Evolutionary conservation across 1,139 yeast genomes (phyloP).

Genomic region (Candida sp.): DNA sequence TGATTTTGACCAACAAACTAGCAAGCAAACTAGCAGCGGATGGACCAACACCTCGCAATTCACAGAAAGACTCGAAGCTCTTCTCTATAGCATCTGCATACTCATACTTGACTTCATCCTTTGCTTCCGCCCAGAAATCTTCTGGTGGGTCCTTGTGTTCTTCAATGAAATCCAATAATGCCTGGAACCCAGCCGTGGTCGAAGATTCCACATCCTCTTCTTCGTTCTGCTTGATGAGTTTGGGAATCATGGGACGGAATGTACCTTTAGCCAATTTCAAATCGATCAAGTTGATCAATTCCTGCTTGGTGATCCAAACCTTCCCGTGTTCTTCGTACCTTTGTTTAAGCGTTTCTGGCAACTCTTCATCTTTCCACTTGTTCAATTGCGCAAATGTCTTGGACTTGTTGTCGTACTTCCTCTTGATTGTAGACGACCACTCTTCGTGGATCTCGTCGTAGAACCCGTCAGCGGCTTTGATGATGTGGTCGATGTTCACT

Average conservation of each 20-base stretch:
- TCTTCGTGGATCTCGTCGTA: constrained; percentile 14
- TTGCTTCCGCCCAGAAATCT: constrained; percentile 12
- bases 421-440: constrained; percentile 19
- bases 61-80: constrained; percentile 33
- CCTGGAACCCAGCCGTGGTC: constrained; percentile 33
- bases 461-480: constrained; percentile 11
- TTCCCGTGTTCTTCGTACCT: constrained; percentile 21
- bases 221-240: constrained; percentile 41
- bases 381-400: constrained; percentile 37
- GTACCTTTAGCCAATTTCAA: constrained; percentile 56
- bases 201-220: constrained; percentile 25
- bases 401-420: constrained; percentile 21
- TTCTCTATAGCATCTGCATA: constrained; percentile 24
- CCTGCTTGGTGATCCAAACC: constrained; percentile 38
- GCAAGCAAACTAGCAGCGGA: constrained; percentile 52
- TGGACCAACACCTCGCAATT: constrained; percentile 53
- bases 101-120: constrained; percentile 9
- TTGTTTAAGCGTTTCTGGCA: constrained; percentile 27
- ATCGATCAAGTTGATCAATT: constrained; percentile 46
- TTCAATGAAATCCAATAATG: constrained; percentile 23
- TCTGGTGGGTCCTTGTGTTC: constrained; percentile 4
- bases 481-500: constrained; percentile 8
- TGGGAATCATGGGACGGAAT: constrained; percentile 49
- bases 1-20: constrained; percentile 31
- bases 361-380: constrained; percentile 31